phyloP scores from a whole-genome alignment of 1,139 yeast genomes.

The Pichia sp. region DNA sequence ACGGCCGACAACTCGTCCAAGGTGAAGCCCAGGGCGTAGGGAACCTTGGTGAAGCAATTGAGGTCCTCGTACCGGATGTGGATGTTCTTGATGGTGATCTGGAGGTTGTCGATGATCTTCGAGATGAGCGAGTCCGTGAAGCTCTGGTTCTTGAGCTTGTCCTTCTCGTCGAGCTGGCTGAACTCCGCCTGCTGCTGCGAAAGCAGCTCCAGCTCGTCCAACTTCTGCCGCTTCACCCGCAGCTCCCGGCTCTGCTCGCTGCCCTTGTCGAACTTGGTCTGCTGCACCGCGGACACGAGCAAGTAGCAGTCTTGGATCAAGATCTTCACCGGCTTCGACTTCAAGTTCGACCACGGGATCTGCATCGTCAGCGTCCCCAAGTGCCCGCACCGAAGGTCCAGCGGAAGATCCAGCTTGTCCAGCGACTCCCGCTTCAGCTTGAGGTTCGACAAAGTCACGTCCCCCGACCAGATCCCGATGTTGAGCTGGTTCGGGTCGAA shows the following conservation, averaged over 20 bases:
- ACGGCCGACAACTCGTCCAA: conserved; percentile 86
- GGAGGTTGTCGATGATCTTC: conserved; percentile 88
- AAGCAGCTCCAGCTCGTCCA: conserved; percentile 65
- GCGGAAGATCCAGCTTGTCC: conserved; percentile 78
- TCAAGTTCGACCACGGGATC: conserved; percentile 95
- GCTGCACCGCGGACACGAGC: conserved; percentile 67
- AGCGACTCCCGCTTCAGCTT: conserved; percentile 77
- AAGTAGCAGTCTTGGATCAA: conserved; percentile 84
- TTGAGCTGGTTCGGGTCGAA: conserved; percentile 92
- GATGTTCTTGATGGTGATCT: conserved; percentile 86
- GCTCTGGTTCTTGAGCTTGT: conserved; percentile 55
- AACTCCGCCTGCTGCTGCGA: conserved; percentile 29
- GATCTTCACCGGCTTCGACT: conserved; percentile 87
- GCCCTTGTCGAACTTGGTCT: conserved; percentile 45
- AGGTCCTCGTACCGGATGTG: conserved; percentile 90
- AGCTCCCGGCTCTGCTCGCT: conserved; percentile 66
- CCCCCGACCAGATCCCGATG: conserved; percentile 98
- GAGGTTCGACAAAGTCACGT: conserved; percentile 77
- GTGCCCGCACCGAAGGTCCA: conserved; percentile 88
- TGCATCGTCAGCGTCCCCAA: conserved; percentile 84
- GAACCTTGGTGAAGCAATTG: conserved; percentile 55
- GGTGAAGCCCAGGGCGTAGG: conserved; percentile 80
- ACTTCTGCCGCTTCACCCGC: conserved; percentile 60
- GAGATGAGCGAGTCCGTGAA: conserved; percentile 86
- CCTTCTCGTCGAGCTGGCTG: conserved; percentile 36